Evolutionary conservation across 2,329 filamentous ascomycete species (phyloP).

Genomic region (Botrytis hyacinthi): DNA sequence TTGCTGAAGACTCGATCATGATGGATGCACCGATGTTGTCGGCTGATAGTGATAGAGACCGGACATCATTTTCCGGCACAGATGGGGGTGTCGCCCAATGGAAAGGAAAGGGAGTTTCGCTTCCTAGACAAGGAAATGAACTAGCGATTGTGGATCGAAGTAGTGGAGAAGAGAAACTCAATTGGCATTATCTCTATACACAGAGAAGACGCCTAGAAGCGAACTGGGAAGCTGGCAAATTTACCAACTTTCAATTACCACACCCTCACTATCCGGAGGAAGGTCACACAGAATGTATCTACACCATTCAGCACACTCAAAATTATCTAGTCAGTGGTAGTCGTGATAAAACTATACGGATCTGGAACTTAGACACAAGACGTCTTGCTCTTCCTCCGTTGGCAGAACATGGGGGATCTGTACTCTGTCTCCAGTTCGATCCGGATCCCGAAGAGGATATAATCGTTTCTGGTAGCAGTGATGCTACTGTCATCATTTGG

Average conservation of each 20-base stretch:
- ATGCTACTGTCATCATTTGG: slow-evolving; percentile 89
- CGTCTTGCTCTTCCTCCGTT: slow-evolving; percentile 74
- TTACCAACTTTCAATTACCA: slow-evolving; percentile 83
- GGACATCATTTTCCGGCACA: background rate
- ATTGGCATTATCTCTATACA: slow-evolving; percentile 92
- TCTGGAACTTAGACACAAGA: slow-evolving; percentile 80
- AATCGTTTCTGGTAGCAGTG: slow-evolving; percentile 93
- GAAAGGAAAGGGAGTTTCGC: slow-evolving; percentile 4
- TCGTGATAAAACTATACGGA: slow-evolving; percentile 79
- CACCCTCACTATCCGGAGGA: slow-evolving; percentile 78
- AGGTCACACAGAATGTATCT: slow-evolving; percentile 89
- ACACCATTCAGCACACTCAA: slow-evolving; percentile 85
- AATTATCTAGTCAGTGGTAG: slow-evolving; percentile 92
- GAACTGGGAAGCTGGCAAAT: slow-evolving; percentile 86
- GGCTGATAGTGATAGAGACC: background rate
- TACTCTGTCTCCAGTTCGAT: slow-evolving; percentile 94
- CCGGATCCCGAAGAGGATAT: slow-evolving; percentile 82
- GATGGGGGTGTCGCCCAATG: background rate
- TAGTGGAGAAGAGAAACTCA: slow-evolving; percentile 60
- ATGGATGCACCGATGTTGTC: slow-evolving; percentile 5
- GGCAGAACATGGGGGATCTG: slow-evolving; percentile 76
- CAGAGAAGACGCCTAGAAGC: slow-evolving; percentile 80
- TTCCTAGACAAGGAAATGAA: slow-evolving; percentile 30
- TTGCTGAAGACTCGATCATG: slow-evolving; percentile 16
- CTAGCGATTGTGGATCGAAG: slow-evolving; percentile 52